Evolutionary conservation across 2,329 filamentous ascomycete species (phyloP).

Genomic region (Fusarium longipes): DNA sequence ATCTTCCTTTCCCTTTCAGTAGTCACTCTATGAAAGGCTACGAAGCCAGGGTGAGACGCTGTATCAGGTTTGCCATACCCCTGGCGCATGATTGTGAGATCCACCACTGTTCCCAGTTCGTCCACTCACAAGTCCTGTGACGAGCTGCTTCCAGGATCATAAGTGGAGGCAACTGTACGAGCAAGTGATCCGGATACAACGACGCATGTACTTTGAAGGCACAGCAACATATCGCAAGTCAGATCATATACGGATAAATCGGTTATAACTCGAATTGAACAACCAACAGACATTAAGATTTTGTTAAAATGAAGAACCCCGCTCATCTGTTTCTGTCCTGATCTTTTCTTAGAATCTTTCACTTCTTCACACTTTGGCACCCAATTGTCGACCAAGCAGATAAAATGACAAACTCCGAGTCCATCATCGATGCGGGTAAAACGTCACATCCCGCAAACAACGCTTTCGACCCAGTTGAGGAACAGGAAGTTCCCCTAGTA

Average conservation of each 20-base stretch:
- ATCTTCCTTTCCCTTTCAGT: too few relatives aligned
- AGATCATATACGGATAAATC: not conserved
- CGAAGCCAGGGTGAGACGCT: too few relatives aligned
- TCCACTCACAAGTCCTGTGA: not conserved
- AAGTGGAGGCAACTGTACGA: not conserved
- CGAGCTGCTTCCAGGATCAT: not conserved
- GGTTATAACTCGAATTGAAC: not conserved
- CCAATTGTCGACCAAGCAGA: not conserved
- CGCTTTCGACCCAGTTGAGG: accelerated
- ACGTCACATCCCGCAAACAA: accelerated
- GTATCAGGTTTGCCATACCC: too few relatives aligned
- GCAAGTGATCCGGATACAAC: not conserved
- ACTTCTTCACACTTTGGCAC: not conserved
- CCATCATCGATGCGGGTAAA: accelerated
- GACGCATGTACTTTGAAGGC: not conserved
- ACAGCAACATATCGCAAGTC: not conserved
- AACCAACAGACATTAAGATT: not conserved
- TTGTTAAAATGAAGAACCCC: not conserved
- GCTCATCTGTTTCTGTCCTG: not conserved
- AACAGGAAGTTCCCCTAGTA: not conserved
- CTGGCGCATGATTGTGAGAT: not conserved
- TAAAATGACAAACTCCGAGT: not conserved
- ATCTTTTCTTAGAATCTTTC: not conserved
- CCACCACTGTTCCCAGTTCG: not conserved
- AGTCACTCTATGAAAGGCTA: too few relatives aligned